phyloP scores from a whole-genome alignment of 805 yeast genomes.

The Ogataea minuta region DNA sequence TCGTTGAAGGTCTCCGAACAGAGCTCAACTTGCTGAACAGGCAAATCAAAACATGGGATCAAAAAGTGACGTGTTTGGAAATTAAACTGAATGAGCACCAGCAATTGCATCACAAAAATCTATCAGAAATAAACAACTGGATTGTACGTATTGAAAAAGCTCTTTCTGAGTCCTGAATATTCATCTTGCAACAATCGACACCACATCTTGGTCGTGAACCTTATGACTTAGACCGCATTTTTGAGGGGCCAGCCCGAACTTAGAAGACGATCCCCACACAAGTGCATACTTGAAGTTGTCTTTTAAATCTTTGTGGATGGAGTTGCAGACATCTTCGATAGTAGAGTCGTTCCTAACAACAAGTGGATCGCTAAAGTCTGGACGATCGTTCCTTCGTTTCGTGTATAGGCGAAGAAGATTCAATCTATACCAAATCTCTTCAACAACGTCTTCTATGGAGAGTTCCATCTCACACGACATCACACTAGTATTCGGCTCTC shows the following conservation, averaged over 20 bases:
- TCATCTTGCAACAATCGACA: conserved; percentile 73
- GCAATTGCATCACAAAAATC: conserved; percentile 11
- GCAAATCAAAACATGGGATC: conserved; percentile 24
- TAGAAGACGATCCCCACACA: conserved; percentile 95
- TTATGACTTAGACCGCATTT: conserved; percentile 87
- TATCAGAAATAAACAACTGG: conserved; percentile 16
- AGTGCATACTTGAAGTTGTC: conserved; percentile 89
- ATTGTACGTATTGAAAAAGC: conserved; percentile 12
- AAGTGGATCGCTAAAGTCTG: conserved; percentile 85
- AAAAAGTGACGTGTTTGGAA: conserved; percentile 23
- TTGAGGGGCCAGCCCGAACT: conserved; percentile 81
- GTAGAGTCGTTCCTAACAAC: conserved; percentile 81
- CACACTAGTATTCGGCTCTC: conserved; percentile 90
- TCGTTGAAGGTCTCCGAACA: conserved; percentile 15
- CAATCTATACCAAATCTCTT: conserved; percentile 90
- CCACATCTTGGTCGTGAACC: conserved; percentile 92
- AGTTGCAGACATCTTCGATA: conserved; percentile 84
- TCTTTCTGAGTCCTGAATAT: background rate
- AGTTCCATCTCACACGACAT: conserved; percentile 88
- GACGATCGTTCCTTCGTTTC: conserved; percentile 78
- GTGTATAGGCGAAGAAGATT: conserved; percentile 80
- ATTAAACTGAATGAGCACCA: conserved; percentile 9
- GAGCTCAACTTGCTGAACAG: conserved; percentile 20
- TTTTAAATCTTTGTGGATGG: conserved; percentile 90
- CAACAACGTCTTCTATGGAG: conserved; percentile 84